phyloP scores from a whole-genome alignment of 257 asterid genomes.

The Lantana camara region DNA sequence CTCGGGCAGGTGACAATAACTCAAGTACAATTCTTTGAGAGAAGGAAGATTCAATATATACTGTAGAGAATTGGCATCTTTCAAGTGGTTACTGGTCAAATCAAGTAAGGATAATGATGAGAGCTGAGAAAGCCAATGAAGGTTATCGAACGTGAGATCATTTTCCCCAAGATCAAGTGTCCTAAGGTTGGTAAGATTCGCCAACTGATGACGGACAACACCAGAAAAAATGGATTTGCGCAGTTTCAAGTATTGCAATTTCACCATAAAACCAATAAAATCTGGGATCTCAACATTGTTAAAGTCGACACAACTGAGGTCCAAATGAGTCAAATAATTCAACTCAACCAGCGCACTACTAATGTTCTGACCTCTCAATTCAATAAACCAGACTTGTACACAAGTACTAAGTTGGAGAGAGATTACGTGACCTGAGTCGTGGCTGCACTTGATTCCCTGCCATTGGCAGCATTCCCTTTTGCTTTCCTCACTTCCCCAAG shows the following conservation, averaged over 20 bases:
- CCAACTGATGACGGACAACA: slow-evolving; percentile 2
- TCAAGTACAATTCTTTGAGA: slow-evolving; percentile 14
- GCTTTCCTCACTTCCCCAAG: slow-evolving; percentile 19
- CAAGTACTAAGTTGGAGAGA: neutral
- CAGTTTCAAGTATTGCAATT: neutral
- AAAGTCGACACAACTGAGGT: slow-evolving; percentile 31
- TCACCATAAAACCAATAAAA: neutral
- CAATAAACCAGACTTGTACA: too few species aligned
- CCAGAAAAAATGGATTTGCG: neutral
- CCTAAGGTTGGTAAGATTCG: slow-evolving; percentile 20
- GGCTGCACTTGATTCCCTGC: slow-evolving; percentile 17
- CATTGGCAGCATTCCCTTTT: slow-evolving; percentile 23
- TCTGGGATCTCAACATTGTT: neutral
- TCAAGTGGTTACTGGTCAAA: neutral
- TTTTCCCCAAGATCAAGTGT: slow-evolving; percentile 5
- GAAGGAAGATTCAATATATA: slow-evolving; percentile 21
- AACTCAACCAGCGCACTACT: slow-evolving; percentile 29
- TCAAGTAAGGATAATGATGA: slow-evolving; percentile 15
- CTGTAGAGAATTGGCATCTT: slow-evolving; percentile 11
- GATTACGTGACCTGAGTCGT: slow-evolving; percentile 21
- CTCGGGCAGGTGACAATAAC: neutral
- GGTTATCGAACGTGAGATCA: slow-evolving; percentile 1
- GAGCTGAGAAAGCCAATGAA: slow-evolving; percentile 29
- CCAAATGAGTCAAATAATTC: slow-evolving; percentile 34
- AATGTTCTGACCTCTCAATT: slow-evolving; percentile 32